phyloP scores from a whole-genome alignment of 2,329 filamentous ascomycete genomes.

The Calycina herbarum region DNA sequence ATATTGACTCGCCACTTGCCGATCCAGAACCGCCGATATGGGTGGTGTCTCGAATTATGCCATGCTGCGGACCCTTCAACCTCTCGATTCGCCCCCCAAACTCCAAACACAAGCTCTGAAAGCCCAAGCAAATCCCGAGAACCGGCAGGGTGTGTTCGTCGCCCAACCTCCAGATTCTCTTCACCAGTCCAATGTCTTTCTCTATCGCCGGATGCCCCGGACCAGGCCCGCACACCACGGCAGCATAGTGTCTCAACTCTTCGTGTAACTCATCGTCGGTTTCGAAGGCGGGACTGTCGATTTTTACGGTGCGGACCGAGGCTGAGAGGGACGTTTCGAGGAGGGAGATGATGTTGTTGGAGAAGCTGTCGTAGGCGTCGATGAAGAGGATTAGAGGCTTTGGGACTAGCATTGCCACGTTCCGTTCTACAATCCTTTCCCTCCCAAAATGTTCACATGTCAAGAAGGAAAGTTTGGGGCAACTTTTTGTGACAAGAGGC shows the following conservation, averaged over 20 bases:
- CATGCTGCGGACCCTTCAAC: slow-evolving; percentile 58
- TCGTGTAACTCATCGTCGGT: slow-evolving; percentile 48
- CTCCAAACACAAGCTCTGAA: slow-evolving; percentile 63
- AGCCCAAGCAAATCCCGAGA: slow-evolving; percentile 73
- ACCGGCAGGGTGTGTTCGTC: slow-evolving; percentile 67
- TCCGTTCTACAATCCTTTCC: slow-evolving; percentile 4
- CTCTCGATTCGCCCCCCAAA: slow-evolving; percentile 57
- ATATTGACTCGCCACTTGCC: slow-evolving; percentile 25
- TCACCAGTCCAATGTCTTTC: slow-evolving; percentile 81
- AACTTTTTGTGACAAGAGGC: not conserved
- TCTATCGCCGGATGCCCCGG: slow-evolving; percentile 75
- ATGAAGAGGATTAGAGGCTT: slow-evolving; percentile 71
- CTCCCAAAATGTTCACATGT: not conserved
- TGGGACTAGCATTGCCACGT: slow-evolving; percentile 31
- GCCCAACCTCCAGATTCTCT: slow-evolving; percentile 67
- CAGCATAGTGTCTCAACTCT: slow-evolving; percentile 66
- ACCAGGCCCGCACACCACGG: slow-evolving; percentile 86
- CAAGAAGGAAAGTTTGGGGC: not conserved
- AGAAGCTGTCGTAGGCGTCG: slow-evolving; percentile 96
- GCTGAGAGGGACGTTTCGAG: slow-evolving; percentile 69
- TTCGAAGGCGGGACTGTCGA: slow-evolving; percentile 60
- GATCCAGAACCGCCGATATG: slow-evolving; percentile 43
- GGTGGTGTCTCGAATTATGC: slow-evolving; percentile 57
- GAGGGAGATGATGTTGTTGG: slow-evolving; percentile 88
- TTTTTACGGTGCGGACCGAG: slow-evolving; percentile 69